Percentiles rank a stretch among this genome's conserved stretches.
Conservation (phyloP, 371 early-diverging fungal genomes). For the Coemansia sp. region DNA sequence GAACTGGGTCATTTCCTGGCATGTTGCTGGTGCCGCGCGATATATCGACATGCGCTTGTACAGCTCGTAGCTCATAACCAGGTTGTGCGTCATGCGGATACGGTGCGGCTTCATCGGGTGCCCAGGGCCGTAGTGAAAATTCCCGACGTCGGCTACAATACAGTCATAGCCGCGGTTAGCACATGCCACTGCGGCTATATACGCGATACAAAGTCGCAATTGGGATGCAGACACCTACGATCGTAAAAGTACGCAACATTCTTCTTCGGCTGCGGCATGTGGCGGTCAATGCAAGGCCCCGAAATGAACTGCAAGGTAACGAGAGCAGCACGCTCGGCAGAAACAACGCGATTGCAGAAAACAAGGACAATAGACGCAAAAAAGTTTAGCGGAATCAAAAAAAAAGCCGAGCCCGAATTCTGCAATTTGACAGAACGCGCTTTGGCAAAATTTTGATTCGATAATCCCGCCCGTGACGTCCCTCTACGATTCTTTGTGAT, state of each 20-base stretch:
- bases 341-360: neutral
- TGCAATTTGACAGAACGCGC: no score
- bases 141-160: constrained; percentile 55
- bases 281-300: neutral
- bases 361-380: neutral
- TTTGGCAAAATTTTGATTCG: constrained; percentile 1
- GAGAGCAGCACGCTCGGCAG: neutral
- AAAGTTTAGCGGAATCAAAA: neutral
- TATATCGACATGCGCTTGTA: constrained; percentile 95
- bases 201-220: neutral
- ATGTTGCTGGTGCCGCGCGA: constrained; percentile 71
- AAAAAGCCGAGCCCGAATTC: no score
- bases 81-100: constrained; percentile 97
- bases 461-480: neutral
- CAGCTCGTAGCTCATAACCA: constrained; percentile 97
- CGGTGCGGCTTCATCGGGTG: constrained; percentile 99
- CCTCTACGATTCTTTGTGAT: neutral
- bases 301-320: neutral
- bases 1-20: constrained; percentile 97
- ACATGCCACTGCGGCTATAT: neutral
- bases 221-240: constrained; percentile 39
- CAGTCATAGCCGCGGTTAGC: neutral
- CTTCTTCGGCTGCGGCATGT: constrained; percentile 38
- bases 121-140: constrained; percentile 67
- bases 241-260: constrained; percentile 54